Evolutionary conservation across 2,329 filamentous ascomycete genomes (phyloP).

Genomic region (Calonectria fujianensis): DNA sequence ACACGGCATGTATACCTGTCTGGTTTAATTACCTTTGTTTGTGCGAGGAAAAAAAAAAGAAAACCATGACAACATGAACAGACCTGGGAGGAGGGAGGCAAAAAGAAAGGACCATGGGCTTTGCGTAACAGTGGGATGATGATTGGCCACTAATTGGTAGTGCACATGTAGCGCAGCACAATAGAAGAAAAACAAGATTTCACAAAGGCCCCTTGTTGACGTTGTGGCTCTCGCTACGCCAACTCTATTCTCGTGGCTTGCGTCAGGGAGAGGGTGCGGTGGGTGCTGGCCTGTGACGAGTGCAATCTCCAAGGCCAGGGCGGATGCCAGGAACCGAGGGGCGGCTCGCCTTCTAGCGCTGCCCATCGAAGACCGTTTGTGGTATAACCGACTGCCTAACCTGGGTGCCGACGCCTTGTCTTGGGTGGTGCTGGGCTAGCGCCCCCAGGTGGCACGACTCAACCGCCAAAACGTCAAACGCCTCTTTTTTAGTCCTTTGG

Average conservation of each 20-base stretch:
- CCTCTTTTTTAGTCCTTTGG: background rate
- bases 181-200: conserved; percentile 9
- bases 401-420: background rate
- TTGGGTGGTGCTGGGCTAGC: background rate
- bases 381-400: conserved; percentile 16
- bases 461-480: conserved; percentile 18
- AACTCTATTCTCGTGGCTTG: conserved; percentile 20
- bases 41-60: background rate
- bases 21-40: background rate
- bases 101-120: conserved; percentile 2
- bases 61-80: conserved; percentile 1
- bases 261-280: background rate
- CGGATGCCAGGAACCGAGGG: conserved; percentile 14
- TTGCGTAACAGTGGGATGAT: background rate
- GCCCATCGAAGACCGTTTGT: conserved; percentile 17
- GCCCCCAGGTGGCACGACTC: conserved; percentile 12
- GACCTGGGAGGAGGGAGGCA: background rate
- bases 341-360: conserved; percentile 24
- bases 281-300: background rate
- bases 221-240: conserved; percentile 17
- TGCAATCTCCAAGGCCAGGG: conserved; percentile 13
- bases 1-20: conserved; percentile 6
- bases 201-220: background rate
- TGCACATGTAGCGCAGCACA: conserved; percentile 19
- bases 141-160: conserved; percentile 28